Evolutionary conservation across 2,329 filamentous ascomycete genomes (phyloP).

Genomic region (Botryosphaeria agaves): DNA sequence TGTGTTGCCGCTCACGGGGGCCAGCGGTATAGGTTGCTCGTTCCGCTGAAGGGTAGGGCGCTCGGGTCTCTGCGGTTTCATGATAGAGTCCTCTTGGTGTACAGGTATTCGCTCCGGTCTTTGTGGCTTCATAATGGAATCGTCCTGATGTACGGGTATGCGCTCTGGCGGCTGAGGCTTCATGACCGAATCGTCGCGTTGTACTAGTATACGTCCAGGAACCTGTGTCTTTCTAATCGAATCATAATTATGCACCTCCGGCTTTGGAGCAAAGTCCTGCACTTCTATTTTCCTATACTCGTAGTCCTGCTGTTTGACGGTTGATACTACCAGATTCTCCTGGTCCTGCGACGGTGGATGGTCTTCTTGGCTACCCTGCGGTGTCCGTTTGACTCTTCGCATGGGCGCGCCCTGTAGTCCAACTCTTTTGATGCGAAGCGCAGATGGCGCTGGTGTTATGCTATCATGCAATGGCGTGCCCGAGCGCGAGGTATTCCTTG

Average conservation of each 20-base stretch:
- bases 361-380: too few relatives aligned
- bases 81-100: constrained; percentile 1
- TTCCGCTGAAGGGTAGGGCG: constrained; percentile 11
- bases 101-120: not conserved
- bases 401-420: not conserved
- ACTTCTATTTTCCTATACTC: too few relatives aligned
- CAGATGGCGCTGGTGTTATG: constrained; percentile 9
- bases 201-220: too few relatives aligned
- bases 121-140: constrained; percentile 15
- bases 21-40: constrained; percentile 31
- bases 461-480: constrained; percentile 8
- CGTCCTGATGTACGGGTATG: too few relatives aligned
- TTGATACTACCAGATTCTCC: constrained; percentile 64
- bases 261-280: too few relatives aligned
- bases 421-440: not conserved
- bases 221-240: too few relatives aligned
- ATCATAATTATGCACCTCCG: too few relatives aligned
- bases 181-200: too few relatives aligned
- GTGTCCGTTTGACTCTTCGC: too few relatives aligned
- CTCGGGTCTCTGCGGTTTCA: constrained; percentile 22
- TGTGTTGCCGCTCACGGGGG: constrained; percentile 45
- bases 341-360: constrained; percentile 60
- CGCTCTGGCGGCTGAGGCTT: too few relatives aligned
- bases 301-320: constrained; percentile 42
- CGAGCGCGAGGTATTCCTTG: constrained; percentile 15